These are phyloP conservation scores for Candolleomyces eurysporus DNA, from an alignment of 768 basidiomycete species.

Conservation along the genomic window DNA sequence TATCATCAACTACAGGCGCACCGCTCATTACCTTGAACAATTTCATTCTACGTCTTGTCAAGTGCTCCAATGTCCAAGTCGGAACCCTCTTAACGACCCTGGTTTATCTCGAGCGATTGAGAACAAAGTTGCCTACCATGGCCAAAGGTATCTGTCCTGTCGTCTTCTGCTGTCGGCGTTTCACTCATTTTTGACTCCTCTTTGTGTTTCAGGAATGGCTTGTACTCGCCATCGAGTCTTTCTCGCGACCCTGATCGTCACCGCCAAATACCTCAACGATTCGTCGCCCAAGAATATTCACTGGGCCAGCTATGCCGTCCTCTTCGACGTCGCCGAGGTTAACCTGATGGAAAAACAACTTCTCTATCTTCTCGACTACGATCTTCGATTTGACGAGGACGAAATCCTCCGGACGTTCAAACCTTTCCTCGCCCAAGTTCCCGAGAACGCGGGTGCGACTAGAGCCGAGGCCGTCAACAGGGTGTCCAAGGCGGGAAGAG, in stretches of 20 bases:
- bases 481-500: constrained; percentile 50
- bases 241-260: constrained; percentile 91
- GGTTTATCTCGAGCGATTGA: constrained; percentile 87
- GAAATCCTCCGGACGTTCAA: constrained; percentile 74
- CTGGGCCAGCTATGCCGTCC: constrained; percentile 77
- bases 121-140: constrained; percentile 72
- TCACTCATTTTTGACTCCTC: neutral
- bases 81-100: constrained; percentile 88
- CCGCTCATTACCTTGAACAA: constrained; percentile 64
- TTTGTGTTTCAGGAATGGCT: constrained; percentile 57
- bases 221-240: constrained; percentile 96
- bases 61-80: constrained; percentile 84
- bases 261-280: constrained; percentile 97
- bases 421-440: constrained; percentile 52
- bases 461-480: constrained; percentile 51
- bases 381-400: constrained; percentile 84
- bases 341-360: constrained; percentile 98
- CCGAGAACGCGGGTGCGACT: constrained; percentile 28
- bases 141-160: constrained; percentile 67
- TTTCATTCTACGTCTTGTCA: constrained; percentile 82
- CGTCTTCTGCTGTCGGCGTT: neutral
- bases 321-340: constrained; percentile 78
- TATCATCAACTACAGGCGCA: constrained; percentile 5
- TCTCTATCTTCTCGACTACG: constrained; percentile 87
- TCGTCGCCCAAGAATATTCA: constrained; percentile 94